Base-by-base conservation (phyloP, 2,329 filamentous ascomycete genomes). In the Purpureocillium takamizusanense region DNA sequence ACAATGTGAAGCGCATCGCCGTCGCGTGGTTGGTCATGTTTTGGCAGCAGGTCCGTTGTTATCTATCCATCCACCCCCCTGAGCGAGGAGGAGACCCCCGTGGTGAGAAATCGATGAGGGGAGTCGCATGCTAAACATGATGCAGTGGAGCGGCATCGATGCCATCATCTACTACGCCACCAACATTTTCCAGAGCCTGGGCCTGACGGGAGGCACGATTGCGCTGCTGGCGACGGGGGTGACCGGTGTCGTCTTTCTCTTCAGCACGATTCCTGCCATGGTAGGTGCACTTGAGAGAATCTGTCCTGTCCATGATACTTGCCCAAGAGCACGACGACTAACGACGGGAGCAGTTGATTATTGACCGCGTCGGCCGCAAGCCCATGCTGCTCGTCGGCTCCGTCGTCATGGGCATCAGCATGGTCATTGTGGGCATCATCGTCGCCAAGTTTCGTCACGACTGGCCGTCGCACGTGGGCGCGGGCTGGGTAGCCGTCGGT, bases 211-310 rank as follows among this genome's bases (percentile, higher is more conserved):
- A 5, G 75, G 72, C 17, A 81, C 72, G 38, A 71, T 69, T 4
- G 67, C 69, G 11, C 67, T 86, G 1, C 65, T 85, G 8, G 81
- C 81, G 1, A 85, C 81, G 0, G 82, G 81, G 8, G 81, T 86
- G 0, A 80, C 82, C 4, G 81, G 81, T 4, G 78, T 86, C 28
- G 74, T 77, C 37, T 81, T 83, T 69, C 79, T 83, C 47, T 43
- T 58, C 7, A 50, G 42, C 32, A 60, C 57, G 4, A 40, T 60
- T 2, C 57, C 21, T 25, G 21, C 57, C 2, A 60, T 59, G 55
- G 52, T 45, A 16, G 36, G 39, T 28, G 10, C 6, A 6, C 21
- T 5, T 25, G 21, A 25, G 21, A 25, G 21, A 25, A 25, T 10
- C 21, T 25, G 21, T 5, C 6, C 21, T 25, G n/a, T n/a, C n/a